phyloP scores from a whole-genome alignment of 1,284 basidiomycete genomes.

The Schizophyllum amplum region DNA sequence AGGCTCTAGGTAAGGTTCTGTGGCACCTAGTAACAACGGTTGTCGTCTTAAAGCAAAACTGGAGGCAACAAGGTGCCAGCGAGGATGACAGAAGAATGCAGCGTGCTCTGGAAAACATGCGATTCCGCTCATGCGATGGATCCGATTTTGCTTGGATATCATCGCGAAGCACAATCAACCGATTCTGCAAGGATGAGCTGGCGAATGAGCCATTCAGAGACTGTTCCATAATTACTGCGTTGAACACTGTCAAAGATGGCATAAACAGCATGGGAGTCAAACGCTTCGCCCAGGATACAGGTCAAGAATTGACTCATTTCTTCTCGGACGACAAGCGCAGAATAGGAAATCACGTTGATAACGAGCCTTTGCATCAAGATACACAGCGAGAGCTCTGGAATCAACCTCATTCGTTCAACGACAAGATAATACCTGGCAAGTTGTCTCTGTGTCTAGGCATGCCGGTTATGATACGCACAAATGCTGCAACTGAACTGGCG shows the following conservation, averaged over 20 bases:
- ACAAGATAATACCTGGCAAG: conserved; percentile 16
- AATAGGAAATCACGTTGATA: no score
- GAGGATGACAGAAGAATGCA: conserved; percentile 20
- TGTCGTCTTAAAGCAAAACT: conserved; percentile 28
- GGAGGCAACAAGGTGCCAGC: conserved; percentile 22
- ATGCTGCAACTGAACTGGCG: conserved; percentile 28
- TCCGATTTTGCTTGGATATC: conserved; percentile 24
- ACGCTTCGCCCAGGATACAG: conserved; percentile 23
- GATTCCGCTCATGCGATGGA: conserved; percentile 24
- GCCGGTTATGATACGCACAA: conserved; percentile 30
- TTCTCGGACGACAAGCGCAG: conserved; percentile 15
- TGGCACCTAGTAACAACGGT: conserved; percentile 29
- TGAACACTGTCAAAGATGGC: conserved; percentile 24
- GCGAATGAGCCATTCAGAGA: conserved; percentile 17
- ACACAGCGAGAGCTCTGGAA: no score
- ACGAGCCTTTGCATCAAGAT: no score
- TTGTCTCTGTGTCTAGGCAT: conserved; percentile 28
- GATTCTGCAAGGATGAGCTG: conserved; percentile 6
- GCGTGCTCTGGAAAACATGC: conserved; percentile 24
- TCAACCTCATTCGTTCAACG: no score
- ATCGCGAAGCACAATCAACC: conserved; percentile 12
- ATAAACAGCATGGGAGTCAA: conserved; percentile 21
- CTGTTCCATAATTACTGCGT: conserved; percentile 25
- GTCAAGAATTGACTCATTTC: conserved; percentile 15
- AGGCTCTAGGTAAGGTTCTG: conserved; percentile 22